Evolutionary conservation across 1,284 basidiomycete genomes (phyloP), one percentile per base, ranked within the genome.

Genomic region (Irpex lacteus): DNA sequence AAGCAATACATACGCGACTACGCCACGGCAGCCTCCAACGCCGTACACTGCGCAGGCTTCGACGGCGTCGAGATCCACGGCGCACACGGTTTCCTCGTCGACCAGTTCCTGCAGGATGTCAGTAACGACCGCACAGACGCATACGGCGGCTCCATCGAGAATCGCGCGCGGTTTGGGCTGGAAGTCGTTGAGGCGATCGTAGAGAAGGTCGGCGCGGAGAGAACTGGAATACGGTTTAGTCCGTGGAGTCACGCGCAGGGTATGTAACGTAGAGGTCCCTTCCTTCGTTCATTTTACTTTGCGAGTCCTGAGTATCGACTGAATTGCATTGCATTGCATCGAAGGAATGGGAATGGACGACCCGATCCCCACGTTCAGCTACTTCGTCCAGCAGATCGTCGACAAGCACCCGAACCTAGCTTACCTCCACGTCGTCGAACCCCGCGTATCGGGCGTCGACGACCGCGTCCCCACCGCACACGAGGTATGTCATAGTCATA

Each of bases 121-220:
- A 69, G 77, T 56, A 88, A 88, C 76, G 76, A 80, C 38, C 81
- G 86, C 34, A 84, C 81, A 11, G 87, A 90, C 73, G 75, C 79
- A 57, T 90, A 86, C 70, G 87, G 87, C 5, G 87, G 86, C 2
- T 78, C 78, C 1, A 65, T 85, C 21, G 83, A 85, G 73, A 87
- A 87, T 69, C 77, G 87, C 15, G 69, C 75, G 1, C 74, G 82
- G 9, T 88, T 89, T 64, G 69, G 77, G 0, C 73, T 86, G 65
- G 78, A 80, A 68, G 76, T 86, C 13, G 73, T 85, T 2, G 79
- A 83, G 18, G 80, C 82, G 0, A 81, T 84, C 2, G 72, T 68
- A 0, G 61, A 73, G 2, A 76, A 73, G 11, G 67, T 84, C 5
- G 82, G 81, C 0, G 69, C 71, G 18, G 73, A 76, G 37, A 73